Evolutionary conservation across 257 asterid genomes (phyloP).

Genomic region (Cynanchum wilfordii): DNA sequence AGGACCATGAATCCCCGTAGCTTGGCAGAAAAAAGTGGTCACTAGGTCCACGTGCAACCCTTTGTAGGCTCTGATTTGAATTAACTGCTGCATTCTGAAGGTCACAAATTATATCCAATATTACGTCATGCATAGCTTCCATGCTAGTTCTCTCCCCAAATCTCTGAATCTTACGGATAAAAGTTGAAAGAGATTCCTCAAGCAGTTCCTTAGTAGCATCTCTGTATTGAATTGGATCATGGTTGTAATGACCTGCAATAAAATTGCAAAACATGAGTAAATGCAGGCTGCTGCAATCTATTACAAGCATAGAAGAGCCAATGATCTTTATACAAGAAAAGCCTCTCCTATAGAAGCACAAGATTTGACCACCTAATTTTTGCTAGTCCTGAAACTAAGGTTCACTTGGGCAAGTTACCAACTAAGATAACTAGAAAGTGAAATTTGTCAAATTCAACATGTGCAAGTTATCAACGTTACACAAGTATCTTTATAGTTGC

Average conservation of each 20-base stretch:
- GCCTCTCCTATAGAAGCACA: not conserved
- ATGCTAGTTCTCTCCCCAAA: constrained; percentile 51
- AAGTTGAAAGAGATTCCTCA: constrained; percentile 52
- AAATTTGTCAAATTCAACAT: not conserved
- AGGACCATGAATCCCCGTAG: constrained; percentile 34
- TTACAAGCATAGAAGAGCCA: not conserved
- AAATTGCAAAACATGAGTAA: not conserved
- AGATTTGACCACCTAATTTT: not conserved
- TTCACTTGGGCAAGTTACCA: not conserved
- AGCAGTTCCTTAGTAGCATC: constrained; percentile 54
- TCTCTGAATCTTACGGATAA: constrained; percentile 50
- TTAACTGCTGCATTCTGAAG: constrained; percentile 87
- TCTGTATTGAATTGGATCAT: constrained; percentile 41
- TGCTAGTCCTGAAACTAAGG: not conserved
- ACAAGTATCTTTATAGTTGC: not conserved
- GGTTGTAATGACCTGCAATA: constrained; percentile 50
- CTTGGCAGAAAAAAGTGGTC: constrained; percentile 85
- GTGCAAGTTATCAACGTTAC: not conserved
- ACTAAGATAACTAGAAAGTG: not conserved
- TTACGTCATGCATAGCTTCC: constrained; percentile 44
- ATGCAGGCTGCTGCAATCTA: not conserved
- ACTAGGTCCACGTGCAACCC: constrained; percentile 72
- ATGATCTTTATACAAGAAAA: not conserved
- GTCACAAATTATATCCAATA: constrained; percentile 68
- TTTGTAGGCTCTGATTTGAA: constrained; percentile 73